These are phyloP conservation scores for Orbilia blumenaviensis DNA, from an alignment of 2,329 filamentous ascomycete genomes.

Conservation along the genomic window DNA sequence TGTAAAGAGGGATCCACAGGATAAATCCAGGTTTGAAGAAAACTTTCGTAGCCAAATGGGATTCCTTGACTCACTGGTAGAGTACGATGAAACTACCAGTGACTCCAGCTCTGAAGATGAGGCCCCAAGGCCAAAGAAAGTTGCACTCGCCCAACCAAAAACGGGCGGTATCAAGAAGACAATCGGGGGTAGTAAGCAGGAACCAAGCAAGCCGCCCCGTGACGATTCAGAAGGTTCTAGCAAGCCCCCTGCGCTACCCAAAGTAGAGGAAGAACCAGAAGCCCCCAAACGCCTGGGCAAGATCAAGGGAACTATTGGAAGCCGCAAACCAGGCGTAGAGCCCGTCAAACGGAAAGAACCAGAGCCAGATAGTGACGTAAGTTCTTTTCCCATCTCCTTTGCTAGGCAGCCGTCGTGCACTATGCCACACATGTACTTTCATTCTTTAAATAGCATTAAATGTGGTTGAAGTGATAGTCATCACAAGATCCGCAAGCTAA, in stretches of 20 bases:
- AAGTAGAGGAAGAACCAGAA: conserved; percentile 16
- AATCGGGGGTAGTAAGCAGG: conserved; percentile 35
- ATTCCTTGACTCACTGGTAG: conserved; percentile 15
- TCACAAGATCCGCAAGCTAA: conserved; percentile 37
- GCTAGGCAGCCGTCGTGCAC: background rate
- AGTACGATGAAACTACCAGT: conserved; percentile 37
- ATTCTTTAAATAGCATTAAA: background rate
- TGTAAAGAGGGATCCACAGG: background rate
- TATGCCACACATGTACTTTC: background rate
- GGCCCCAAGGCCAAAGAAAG: background rate
- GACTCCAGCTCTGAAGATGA: conserved; percentile 35
- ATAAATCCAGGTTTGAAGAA: conserved; percentile 14
- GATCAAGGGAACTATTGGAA: conserved; percentile 52
- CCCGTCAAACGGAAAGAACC: conserved; percentile 39
- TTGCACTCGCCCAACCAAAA: background rate
- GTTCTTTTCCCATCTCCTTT: conserved; percentile 22
- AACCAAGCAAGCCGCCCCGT: background rate
- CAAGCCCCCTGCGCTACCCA: background rate
- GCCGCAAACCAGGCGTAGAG: conserved; percentile 27
- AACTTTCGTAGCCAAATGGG: conserved; percentile 30
- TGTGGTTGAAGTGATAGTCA: conserved; percentile 15
- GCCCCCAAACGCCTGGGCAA: conserved; percentile 36
- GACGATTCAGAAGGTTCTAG: background rate
- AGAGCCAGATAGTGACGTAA: conserved; percentile 52
- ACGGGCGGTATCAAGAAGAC: conserved; percentile 42